Conservation (phyloP, 208 protist species). For the Crithidia bombi region DNA sequence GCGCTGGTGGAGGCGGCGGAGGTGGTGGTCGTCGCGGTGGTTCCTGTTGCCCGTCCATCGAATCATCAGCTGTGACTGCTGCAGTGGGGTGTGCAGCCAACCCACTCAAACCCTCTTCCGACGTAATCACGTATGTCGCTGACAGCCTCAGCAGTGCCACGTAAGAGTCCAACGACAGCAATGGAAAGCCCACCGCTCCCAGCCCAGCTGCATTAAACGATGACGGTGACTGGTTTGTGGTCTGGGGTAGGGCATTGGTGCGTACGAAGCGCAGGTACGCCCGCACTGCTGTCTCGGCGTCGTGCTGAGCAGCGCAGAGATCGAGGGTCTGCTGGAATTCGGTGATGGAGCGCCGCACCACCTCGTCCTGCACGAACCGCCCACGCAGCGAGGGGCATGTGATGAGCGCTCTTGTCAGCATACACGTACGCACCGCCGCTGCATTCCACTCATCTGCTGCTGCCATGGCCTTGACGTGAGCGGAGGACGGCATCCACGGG, state of each 20-base stretch:
- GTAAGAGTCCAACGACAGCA: constrained; percentile 16
- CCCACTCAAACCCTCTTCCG: no score
- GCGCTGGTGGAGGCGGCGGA: not conserved
- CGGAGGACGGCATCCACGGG: not conserved
- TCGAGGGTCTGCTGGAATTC: constrained; percentile 20
- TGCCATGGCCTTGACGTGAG: no score
- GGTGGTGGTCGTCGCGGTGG: not conserved
- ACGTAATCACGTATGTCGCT: constrained; percentile 14
- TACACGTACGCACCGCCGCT: not conserved
- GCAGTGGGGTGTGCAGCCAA: not conserved
- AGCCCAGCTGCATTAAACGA: not conserved
- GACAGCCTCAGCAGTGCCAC: constrained; percentile 22
- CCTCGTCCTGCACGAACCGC: not conserved
- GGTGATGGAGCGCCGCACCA: not conserved
- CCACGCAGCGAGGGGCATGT: not conserved
- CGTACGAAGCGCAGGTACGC: constrained; percentile 31
- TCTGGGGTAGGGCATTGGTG: not conserved
- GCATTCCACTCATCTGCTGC: not conserved
- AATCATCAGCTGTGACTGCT: no score
- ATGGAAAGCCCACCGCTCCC: not conserved
- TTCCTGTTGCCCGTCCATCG: not conserved
- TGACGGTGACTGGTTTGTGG: not conserved
- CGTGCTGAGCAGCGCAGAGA: constrained; percentile 22
- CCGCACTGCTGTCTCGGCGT: constrained; percentile 28
- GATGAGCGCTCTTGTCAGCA: not conserved